Evolutionary conservation across 225 moss, liverwort and hornwort species (phyloP), one percentile per base, ranked within the genome.

Genomic region (Physcomitrium patens): DNA sequence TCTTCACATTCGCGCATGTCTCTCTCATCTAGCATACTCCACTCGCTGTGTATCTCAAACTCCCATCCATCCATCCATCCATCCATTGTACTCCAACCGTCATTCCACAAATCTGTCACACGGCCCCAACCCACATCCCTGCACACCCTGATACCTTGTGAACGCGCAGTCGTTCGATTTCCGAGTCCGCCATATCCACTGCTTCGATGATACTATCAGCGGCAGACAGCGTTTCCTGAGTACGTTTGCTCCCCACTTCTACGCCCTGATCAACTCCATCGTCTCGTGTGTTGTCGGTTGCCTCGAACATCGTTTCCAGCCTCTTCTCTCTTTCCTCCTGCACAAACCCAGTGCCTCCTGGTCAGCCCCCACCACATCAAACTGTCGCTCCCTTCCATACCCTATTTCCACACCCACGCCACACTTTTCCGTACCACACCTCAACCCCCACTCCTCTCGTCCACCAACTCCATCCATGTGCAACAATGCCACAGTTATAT

Each of bases 281-380:
- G 31, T 89, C 85, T 79, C 89, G 72, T 51, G 56, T 80, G 57
- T 92, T 91, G n/a, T 92, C 92, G 26, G 84, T 73, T 63, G 89
- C 85, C 69, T 99, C 97, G 79, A 99, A 99, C 91, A 99, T 86
- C 14, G 93, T 87, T 75, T 99, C 97, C 70, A 99, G 65, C 75
- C 97, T 89, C 85, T 95, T 99, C 69, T 95, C 97, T 83, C 85
- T 90, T 71, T 99, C 97, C 79, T 99, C 97, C 97, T 99, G 82
- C 74, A 83, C 31, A 69, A 58, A 67, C 49, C 31, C 69, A 18
- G 41, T 54, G 63, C 56, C 61, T 51, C 18, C 13, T 63, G 12
- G 44, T 69, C 61, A 82, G 55, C 31, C 37, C 61, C 71, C 59
- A 5, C 44, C 47, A 7, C 5, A 37, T 37, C 31, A 37, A 37